Base-by-base conservation (phyloP, 1,139 yeast species). In the Geotrichum fermentans region DNA sequence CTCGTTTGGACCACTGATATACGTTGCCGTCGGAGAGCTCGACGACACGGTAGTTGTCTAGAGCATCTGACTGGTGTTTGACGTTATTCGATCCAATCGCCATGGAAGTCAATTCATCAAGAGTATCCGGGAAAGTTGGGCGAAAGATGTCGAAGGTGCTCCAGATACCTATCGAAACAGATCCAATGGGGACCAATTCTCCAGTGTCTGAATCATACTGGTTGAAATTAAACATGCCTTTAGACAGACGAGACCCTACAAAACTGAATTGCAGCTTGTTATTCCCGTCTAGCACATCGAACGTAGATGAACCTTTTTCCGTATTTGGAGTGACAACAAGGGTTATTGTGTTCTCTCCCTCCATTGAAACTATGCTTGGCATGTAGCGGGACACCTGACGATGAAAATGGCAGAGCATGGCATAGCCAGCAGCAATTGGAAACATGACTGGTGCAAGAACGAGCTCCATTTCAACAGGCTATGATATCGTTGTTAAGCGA, bases 51-150 rank as follows among this genome's bases (percentile, higher is more conserved):
- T 80, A 80, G 52, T 75, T 70, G 57, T 79, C 85, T 40, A 73
- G 69, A 2, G 82, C 82, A 61, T 79, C 85, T n/a, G 78, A 82
- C 44, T 75, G 66, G 58, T 79, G 84, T 51, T 73, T 72, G 39
- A 80, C 71, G 30, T 76, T 69, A 60, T 79, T 83, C 82, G 83
- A 76, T n/a, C 85, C 85, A 32, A 79, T 67, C 61, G 79, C 82
- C 20, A 79, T 66, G 13, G 34, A 36, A 3, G 49, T 35, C 33
- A 44, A 10, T n/a, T 47, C 40, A 24, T 38, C 20, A 18, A 22
- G 14, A 29, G 18, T 10, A 7, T 3, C 33, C 67, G 72, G 24
- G 40, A 79, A 75, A 6, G 68, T 74, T 7, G 68, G 66, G 11
- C 74, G 74, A 51, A 78, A 75, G 48, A 79, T 66, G 51, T 78